Evolutionary conservation across 306 rosid genomes (phyloP).

Genomic region (Cucurbita pepo): DNA sequence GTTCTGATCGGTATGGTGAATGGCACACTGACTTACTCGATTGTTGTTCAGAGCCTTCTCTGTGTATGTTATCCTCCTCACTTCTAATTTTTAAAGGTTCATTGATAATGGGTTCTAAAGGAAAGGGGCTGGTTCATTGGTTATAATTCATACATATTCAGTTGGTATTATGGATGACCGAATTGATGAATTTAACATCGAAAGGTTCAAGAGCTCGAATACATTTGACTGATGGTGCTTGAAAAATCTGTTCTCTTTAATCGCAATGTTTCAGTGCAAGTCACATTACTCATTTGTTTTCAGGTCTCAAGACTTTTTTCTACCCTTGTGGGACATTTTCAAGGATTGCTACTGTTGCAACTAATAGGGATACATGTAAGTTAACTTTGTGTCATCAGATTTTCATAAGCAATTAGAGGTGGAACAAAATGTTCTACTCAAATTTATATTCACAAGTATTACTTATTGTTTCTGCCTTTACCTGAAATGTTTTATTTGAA

Average conservation of each 20-base stretch:
- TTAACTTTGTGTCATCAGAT: constrained; percentile 4
- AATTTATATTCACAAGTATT: background rate
- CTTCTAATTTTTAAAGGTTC: background rate
- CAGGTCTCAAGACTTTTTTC: constrained; percentile 86
- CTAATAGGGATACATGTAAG: constrained; percentile 78
- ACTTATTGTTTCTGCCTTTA: background rate
- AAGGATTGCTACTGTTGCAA: constrained; percentile 77
- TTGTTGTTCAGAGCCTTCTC: constrained; percentile 82
- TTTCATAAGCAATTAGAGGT: background rate
- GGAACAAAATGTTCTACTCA: background rate
- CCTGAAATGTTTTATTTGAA: background rate
- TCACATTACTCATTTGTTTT: background rate
- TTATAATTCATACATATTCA: background rate
- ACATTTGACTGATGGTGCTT: background rate
- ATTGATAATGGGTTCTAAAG: background rate
- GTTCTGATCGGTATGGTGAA: constrained; percentile 47
- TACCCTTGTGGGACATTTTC: constrained; percentile 93
- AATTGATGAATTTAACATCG: background rate
- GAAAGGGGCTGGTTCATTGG: background rate
- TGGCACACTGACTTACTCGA: constrained; percentile 94
- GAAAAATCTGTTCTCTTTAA: background rate
- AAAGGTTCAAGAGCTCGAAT: background rate
- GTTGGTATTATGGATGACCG: background rate
- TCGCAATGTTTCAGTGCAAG: background rate
- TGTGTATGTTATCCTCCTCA: constrained; percentile 47